Percentiles rank a stretch among this genome's conserved stretches.
Evolutionary conservation across 257 asterid genomes (phyloP).

Genomic region (Cinchona pubescens): DNA sequence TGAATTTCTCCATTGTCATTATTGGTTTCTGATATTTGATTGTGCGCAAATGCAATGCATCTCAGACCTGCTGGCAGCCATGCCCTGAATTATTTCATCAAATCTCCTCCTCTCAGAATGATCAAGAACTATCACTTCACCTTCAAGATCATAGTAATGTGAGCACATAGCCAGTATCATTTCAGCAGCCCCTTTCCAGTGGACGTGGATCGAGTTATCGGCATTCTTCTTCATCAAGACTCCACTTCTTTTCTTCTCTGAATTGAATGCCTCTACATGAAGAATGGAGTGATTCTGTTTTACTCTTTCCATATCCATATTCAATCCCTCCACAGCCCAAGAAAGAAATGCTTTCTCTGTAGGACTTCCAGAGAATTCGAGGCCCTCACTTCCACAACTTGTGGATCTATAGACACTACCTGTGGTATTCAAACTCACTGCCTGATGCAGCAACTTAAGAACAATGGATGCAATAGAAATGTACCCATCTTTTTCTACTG

Average conservation of each 20-base stretch:
- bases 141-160: constrained; percentile 41
- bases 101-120: constrained; percentile 28
- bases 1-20: constrained; percentile 8
- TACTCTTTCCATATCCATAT: constrained; percentile 56
- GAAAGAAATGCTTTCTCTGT: constrained; percentile 81
- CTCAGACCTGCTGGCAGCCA: constrained; percentile 73
- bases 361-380: constrained; percentile 77
- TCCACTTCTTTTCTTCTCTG: constrained; percentile 77
- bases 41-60: constrained; percentile 71
- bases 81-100: constrained; percentile 42
- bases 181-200: constrained; percentile 91
- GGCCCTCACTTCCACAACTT: constrained; percentile 1
- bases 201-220: constrained; percentile 38
- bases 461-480: constrained; percentile 18
- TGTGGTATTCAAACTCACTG: constrained; percentile 48
- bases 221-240: constrained; percentile 33
- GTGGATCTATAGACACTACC: constrained; percentile 33
- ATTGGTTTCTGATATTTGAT: constrained; percentile 24
- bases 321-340: constrained; percentile 57
- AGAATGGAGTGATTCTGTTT: constrained; percentile 29
- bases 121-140: constrained; percentile 32
- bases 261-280: constrained; percentile 67
- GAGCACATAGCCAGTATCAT: constrained; percentile 59
- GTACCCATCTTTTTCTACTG: neutral
- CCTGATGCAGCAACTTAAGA: constrained; percentile 37